Evolutionary conservation across 2,329 filamentous ascomycete genomes (phyloP), one percentile per base, ranked within the genome.

Genomic region (Penicillium sp.): DNA sequence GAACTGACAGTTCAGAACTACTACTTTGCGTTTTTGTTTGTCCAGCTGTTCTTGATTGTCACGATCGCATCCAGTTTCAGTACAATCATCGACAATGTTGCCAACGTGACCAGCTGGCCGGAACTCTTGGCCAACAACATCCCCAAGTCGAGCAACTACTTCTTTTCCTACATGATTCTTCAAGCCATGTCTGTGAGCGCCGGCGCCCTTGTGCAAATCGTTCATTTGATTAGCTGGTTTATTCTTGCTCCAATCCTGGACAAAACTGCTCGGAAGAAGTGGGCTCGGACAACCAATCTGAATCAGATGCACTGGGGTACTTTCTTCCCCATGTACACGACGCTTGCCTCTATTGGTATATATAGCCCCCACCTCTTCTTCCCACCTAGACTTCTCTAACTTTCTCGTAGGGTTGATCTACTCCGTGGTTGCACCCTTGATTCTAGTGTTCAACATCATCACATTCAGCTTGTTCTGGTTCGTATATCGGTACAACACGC

Each of bases 101-200:
- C 87, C 3, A 71, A 83, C 33, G 80, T 89, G 42, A 85, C 90
- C n/a, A 80, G 80, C 34, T 83, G 95, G 52, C 84, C 94, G 0
- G 71, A 83, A 16, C 79, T 88, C 0, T 76, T 99, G 26, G 93
- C 93, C 0, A 70, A 78, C 10, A 94, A 92, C 54, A 76, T 99
- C 5, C 94, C 94, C 2, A 88, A 85, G 61, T 87, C 92, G 0
- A 88, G 90, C 62, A 96, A 96, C 68, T 99, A 97, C 73, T 99
- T 97, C 78, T 97, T 96, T 79, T 93, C 90, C 1, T 99, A 99
- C 81, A 92, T 99, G 85, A 87, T 96, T 68, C 85, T 99, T 9
- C 94, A 97, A 66, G 90, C 92, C 0, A 80, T 97, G 63, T 91
- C 90, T 57, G 91, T 90, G 57, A 96, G 91, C 70, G 93, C 93